Base-by-base conservation (phyloP, 352 stramenopile genomes). In the Phytophthora palmivora region DNA sequence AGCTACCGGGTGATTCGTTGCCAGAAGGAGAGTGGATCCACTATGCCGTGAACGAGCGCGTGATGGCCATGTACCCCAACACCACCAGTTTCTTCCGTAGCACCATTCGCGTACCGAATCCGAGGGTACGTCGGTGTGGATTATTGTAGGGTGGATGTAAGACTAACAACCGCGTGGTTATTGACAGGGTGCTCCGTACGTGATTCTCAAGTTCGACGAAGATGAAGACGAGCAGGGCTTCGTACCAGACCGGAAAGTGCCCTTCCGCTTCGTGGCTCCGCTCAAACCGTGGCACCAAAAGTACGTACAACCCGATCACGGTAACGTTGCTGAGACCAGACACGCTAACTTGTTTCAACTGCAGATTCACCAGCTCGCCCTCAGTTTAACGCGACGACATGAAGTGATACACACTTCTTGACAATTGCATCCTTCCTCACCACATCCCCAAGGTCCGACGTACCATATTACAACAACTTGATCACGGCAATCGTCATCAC, bases 61-160 rank as follows among this genome's bases (percentile, higher is more conserved):
- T 98, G 33, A 97, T 99, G 91, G 97, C 97, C 41, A 98, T 99
- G 70, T 99, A 99, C 72, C 97, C 97, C 6, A 97, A 98, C 78
- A 99, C 96, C 12, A 99, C 96, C 14, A 97, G 83, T 48, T 99
- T 99, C 72, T 99, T 99, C 67, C 82, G 92, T 19, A 94, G 89
- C 26, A 92, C 95, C 11, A 88, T 99, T 26, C 89, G 85, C 26
- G 74, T 95, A 24, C 96, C 96, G 14, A 95, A 97, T 36, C 96
- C 93, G 32, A 83, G 68, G 66, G 82, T 92, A 58, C 44, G 9
- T 43, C 15, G 18, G 28, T 33, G 6, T 60, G 22, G 2, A 37
- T 41, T 21, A 22, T 3, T 21, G 34, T 38, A 34, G 33, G 15
- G 15, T 44, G 24, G 38, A 0, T 38, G 2, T n/a, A 43, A 45